Percentiles rank a stretch among this genome's conserved stretches.
Evolutionary conservation across 2,329 filamentous ascomycete species (phyloP).

Genomic region (Colletotrichum agaves): DNA sequence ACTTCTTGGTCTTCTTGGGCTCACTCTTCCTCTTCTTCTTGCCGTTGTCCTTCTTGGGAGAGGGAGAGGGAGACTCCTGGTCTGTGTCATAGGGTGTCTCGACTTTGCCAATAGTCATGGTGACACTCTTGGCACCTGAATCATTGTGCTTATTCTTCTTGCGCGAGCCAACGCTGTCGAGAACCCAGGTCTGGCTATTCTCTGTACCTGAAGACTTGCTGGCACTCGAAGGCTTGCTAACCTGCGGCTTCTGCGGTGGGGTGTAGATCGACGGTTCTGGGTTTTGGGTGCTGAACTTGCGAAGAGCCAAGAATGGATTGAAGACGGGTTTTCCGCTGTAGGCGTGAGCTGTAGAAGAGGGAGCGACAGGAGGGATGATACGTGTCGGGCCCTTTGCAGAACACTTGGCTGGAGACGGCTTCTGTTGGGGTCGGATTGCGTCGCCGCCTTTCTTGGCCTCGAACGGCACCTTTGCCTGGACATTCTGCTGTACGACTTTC

Average conservation of each 20-base stretch:
- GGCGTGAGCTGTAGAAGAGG: background rate
- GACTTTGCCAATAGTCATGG: conserved; percentile 22
- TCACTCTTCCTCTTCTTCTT: conserved; percentile 7
- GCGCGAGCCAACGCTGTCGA: conserved; percentile 1
- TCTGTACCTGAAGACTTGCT: background rate
- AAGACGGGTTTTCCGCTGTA: background rate
- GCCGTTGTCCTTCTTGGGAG: conserved; percentile 18
- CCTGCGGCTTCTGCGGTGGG: background rate
- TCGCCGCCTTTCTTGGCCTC: too few species aligned
- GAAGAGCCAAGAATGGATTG: conserved; percentile 13
- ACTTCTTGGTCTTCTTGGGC: conserved; percentile 16
- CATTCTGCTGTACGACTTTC: too few species aligned
- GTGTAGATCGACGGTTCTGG: background rate
- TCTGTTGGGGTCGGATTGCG: background rate
- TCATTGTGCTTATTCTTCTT: background rate
- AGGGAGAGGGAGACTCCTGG: conserved; percentile 13
- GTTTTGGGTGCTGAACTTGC: conserved; percentile 4
- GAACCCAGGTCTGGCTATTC: conserved; percentile 11
- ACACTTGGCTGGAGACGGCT: background rate
- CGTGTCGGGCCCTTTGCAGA: conserved; percentile 1
- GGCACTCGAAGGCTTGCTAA: background rate
- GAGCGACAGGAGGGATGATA: background rate
- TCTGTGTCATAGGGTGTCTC: conserved; percentile 11
- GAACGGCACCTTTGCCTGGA: too few species aligned
- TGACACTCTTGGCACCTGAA: background rate